Percentiles rank a stretch among this genome's conserved stretches.
phyloP scores from a whole-genome alignment of 352 stramenopile species.

The Phytophthora tubulina region DNA sequence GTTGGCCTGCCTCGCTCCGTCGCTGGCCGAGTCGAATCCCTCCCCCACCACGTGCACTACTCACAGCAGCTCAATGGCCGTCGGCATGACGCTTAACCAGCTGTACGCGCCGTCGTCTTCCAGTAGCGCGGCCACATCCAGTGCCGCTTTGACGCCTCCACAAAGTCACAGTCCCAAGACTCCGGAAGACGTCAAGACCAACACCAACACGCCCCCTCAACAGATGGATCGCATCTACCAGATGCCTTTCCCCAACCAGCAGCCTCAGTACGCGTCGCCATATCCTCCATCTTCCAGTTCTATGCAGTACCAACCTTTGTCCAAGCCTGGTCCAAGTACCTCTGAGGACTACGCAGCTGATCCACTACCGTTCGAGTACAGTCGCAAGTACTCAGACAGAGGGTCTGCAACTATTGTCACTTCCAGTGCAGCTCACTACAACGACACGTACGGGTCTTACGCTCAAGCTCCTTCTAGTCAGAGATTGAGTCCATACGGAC shows the following conservation, averaged over 20 bases:
- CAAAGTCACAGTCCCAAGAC: conserved; percentile 40
- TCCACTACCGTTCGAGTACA: conserved; percentile 85
- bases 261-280: conserved; percentile 29
- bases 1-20: conserved; percentile 26
- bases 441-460: conserved; percentile 52
- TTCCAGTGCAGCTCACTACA: conserved; percentile 37
- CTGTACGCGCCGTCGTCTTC: conserved; percentile 62
- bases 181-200: conserved; percentile 25
- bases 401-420: conserved; percentile 10
- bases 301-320: conserved; percentile 37
- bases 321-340: conserved; percentile 35
- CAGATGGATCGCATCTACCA: conserved; percentile 46
- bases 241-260: conserved; percentile 34
- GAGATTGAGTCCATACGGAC: conserved; percentile 35
- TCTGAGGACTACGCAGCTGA: conserved; percentile 81
- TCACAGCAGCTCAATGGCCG: conserved; percentile 46
- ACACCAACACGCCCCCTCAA: conserved; percentile 6
- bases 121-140: conserved; percentile 9
- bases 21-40: conserved; percentile 30
- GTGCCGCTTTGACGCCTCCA: conserved; percentile 27
- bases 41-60: conserved; percentile 21
- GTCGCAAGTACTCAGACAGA: conserved; percentile 43
- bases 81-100: conserved; percentile 81
- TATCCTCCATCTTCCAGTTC: conserved; percentile 28
- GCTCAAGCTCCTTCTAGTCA: conserved; percentile 21